Evolutionary conservation across 2,329 filamentous ascomycete species (phyloP).

Genomic region (Pseudogymnoascus sp.): DNA sequence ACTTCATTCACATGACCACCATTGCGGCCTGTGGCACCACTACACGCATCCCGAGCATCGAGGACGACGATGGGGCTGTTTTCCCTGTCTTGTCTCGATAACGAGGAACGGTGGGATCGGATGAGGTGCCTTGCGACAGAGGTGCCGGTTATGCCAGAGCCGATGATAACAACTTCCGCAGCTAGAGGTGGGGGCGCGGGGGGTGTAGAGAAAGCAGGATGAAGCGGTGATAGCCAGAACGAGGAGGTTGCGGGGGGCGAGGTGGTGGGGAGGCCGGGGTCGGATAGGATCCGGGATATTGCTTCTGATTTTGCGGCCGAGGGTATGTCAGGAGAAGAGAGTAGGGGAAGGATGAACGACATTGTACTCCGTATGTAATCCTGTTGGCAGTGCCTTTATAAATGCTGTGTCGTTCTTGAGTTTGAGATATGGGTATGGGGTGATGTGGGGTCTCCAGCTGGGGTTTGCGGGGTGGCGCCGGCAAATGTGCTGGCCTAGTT

Average conservation of each 20-base stretch:
- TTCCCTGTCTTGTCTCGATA: not conserved
- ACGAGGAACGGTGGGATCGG: not conserved
- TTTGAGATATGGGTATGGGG: not conserved
- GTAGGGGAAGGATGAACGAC: not conserved
- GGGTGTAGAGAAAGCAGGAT: constrained; percentile 32
- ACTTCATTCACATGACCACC: constrained; percentile 43
- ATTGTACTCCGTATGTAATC: not conserved
- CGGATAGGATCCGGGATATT: constrained; percentile 22
- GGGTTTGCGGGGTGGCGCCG: not conserved
- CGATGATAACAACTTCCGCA: constrained; percentile 45
- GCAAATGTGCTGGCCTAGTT: too few species aligned
- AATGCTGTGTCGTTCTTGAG: not conserved
- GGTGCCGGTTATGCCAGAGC: constrained; percentile 46
- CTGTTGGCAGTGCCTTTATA: not conserved
- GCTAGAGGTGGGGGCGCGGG: constrained; percentile 31
- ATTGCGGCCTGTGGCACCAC: constrained; percentile 47
- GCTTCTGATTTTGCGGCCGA: not conserved
- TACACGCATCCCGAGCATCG: constrained; percentile 43
- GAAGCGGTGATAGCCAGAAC: constrained; percentile 41
- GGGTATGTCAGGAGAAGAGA: not conserved
- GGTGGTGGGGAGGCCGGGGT: constrained; percentile 36
- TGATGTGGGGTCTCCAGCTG: not conserved
- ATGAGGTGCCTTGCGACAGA: constrained; percentile 29
- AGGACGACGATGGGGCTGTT: constrained; percentile 36
- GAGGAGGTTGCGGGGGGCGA: constrained; percentile 31